Conservation (phyloP, 2,329 filamentous ascomycete genomes). For the Fusarium sacchari region DNA sequence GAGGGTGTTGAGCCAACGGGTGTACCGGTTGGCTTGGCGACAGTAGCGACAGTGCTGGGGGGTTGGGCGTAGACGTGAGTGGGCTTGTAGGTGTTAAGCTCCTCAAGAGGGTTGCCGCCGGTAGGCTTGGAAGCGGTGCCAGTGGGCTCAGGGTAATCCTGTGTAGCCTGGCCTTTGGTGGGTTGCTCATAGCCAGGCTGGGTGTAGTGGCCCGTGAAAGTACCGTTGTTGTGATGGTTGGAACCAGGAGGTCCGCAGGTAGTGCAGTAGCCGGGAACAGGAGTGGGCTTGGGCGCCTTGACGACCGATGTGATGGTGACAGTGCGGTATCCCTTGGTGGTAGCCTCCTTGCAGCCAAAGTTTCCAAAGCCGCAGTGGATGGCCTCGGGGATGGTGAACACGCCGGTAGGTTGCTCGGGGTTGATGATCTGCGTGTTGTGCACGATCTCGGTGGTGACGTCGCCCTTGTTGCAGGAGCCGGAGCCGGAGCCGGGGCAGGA, state of each 20-base stretch:
- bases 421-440: conserved; percentile 35
- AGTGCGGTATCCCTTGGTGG: conserved; percentile 36
- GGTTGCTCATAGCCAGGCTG: conserved; percentile 11
- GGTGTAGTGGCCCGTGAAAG: neutral
- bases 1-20: neutral
- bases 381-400: conserved; percentile 45
- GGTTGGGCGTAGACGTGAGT: neutral
- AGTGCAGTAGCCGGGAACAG: conserved; percentile 42
- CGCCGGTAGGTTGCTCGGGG: conserved; percentile 43
- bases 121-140: neutral
- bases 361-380: conserved; percentile 43
- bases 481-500: conserved; percentile 64
- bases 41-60: conserved; percentile 22
- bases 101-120: conserved; percentile 16
- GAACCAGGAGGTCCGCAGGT: conserved; percentile 33
- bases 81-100: conserved; percentile 6
- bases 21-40: conserved; percentile 24
- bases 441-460: conserved; percentile 39
- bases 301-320: conserved; percentile 43
- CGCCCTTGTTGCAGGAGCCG: conserved; percentile 43
- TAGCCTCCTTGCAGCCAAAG: conserved; percentile 42
- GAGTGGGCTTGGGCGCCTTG: conserved; percentile 38
- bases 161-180: neutral
- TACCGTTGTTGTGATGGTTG: conserved; percentile 1
- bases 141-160: conserved; percentile 1